A percentile compares a stretch with the other conserved stretches of the same genome.
Conservation (phyloP, 129 eudicot genomes). For the Chrysanthemum lavandulifolium region DNA sequence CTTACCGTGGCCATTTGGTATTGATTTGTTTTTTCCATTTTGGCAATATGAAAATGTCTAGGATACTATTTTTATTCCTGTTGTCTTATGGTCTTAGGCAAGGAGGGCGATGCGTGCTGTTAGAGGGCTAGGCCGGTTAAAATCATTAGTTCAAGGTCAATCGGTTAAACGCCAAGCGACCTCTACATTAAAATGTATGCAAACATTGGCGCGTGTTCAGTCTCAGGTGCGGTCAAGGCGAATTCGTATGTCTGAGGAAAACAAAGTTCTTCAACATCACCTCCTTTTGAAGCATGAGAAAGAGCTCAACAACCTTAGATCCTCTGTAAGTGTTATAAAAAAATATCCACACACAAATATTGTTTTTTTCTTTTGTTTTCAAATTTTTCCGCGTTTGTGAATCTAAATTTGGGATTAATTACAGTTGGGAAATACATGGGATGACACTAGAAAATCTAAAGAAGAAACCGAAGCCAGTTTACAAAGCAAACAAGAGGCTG, state of each 20-base stretch:
- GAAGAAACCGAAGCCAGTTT: slow-evolving; percentile 71
- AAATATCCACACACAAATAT: not conserved
- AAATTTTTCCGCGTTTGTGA: not conserved
- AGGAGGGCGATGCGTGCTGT: slow-evolving; percentile 68
- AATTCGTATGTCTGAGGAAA: slow-evolving; percentile 65
- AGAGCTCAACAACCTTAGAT: slow-evolving; percentile 44
- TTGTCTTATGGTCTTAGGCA: slow-evolving; percentile 39
- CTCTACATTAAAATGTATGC: slow-evolving; percentile 67
- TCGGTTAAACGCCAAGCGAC: slow-evolving; percentile 69
- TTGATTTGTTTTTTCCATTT: not conserved
- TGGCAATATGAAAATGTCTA: not conserved
- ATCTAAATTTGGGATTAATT: not conserved
- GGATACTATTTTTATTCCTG: not conserved
- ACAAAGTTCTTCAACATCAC: slow-evolving; percentile 53
- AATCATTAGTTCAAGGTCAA: slow-evolving; percentile 57
- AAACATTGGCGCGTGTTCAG: slow-evolving; percentile 71
- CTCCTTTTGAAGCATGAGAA: slow-evolving; percentile 55
- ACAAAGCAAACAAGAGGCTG: slow-evolving; percentile 76
- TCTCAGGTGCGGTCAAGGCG: slow-evolving; percentile 63
- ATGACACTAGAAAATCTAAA: slow-evolving; percentile 69
- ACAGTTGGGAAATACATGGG: slow-evolving; percentile 70
- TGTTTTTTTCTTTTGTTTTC: not conserved
- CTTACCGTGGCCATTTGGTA: slow-evolving; percentile 77
- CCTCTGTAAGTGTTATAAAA: slow-evolving; percentile 38
- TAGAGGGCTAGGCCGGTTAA: slow-evolving; percentile 68